These are phyloP conservation scores for Cymbidium sinense DNA, from an alignment of 106 monocot species.

Conservation along the genomic window DNA sequence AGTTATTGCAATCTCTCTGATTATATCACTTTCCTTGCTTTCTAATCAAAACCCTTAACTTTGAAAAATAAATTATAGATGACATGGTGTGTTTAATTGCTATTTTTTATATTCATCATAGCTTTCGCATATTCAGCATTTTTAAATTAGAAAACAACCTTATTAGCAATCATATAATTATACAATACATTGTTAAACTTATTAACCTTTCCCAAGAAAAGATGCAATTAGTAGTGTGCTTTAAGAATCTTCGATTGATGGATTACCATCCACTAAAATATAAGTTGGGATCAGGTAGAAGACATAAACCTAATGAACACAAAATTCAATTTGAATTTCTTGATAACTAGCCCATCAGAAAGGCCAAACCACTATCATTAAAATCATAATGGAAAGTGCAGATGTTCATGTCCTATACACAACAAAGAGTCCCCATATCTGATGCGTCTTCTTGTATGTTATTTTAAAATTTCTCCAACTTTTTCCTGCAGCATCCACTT, in stretches of 20 bases:
- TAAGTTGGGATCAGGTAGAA: background rate
- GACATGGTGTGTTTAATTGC: too few species aligned
- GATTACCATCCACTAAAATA: slow-evolving; percentile 1
- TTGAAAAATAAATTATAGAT: too few species aligned
- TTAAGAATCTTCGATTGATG: background rate
- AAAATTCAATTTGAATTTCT: background rate
- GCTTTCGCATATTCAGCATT: too few species aligned
- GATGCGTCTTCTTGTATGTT: too few species aligned
- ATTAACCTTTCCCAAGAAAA: background rate
- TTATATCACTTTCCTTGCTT: too few species aligned
- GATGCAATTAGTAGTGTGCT: background rate
- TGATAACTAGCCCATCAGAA: background rate
- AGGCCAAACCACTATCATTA: background rate
- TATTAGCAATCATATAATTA: too few species aligned
- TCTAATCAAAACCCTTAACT: too few species aligned
- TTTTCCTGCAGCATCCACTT: background rate
- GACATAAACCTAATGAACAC: background rate
- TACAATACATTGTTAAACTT: background rate
- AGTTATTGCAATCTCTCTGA: too few species aligned
- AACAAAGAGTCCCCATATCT: background rate
- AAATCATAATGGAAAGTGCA: background rate
- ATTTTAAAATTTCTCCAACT: too few species aligned
- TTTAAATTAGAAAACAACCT: too few species aligned
- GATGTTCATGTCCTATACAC: background rate
- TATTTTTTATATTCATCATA: too few species aligned